Evolutionary conservation across 306 rosid species (phyloP).

Genomic region (Acacia confusa): DNA sequence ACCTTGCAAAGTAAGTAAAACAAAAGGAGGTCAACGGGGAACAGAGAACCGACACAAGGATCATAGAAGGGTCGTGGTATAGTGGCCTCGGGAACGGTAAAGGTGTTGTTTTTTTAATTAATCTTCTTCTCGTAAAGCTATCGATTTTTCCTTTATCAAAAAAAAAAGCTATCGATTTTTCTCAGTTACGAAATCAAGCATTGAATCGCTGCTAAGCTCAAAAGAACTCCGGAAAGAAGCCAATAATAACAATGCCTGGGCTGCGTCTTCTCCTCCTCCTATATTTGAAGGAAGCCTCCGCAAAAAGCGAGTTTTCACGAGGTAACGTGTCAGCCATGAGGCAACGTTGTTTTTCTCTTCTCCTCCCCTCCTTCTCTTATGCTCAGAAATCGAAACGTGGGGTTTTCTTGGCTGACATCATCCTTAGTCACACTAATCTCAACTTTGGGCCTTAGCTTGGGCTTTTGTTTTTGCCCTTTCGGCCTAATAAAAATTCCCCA

Average conservation of each 20-base stretch:
- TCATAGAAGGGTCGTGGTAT: neutral
- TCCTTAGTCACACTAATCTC: neutral
- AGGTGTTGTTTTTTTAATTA: neutral
- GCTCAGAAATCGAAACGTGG: neutral
- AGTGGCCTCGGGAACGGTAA: constrained; percentile 4
- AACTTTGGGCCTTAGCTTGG: neutral
- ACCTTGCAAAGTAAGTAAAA: neutral
- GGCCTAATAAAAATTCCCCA: no score
- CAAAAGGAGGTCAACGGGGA: constrained; percentile 6
- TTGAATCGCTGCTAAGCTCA: constrained; percentile 30
- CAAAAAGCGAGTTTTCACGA: constrained; percentile 19
- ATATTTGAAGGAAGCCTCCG: constrained; percentile 36
- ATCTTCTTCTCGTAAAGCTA: neutral
- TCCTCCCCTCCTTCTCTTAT: neutral
- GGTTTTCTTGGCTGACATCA: neutral
- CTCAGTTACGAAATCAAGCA: neutral
- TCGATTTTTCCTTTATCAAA: neutral
- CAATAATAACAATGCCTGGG: neutral
- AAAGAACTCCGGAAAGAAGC: constrained; percentile 39
- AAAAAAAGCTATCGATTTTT: neutral
- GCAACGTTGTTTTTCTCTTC: neutral
- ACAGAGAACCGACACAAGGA: neutral
- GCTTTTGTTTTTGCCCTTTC: no score
- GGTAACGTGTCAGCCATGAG: neutral
- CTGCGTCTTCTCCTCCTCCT: constrained; percentile 52